phyloP scores from a whole-genome alignment of 257 asterid species.

The Solanum tarapatanum region DNA sequence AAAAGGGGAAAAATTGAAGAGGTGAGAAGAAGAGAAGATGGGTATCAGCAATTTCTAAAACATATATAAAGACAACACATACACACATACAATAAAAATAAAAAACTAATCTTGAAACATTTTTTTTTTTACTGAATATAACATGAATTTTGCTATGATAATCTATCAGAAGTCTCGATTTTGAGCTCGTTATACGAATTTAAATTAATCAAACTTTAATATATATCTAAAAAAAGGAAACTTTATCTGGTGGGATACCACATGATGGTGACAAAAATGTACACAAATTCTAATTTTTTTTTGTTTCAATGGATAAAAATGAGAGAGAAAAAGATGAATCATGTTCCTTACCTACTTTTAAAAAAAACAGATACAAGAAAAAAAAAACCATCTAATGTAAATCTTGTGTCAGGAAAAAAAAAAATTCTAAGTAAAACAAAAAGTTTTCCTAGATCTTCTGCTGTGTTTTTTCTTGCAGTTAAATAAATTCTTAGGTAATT shows the following conservation, averaged over 20 bases:
- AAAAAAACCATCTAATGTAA: neutral
- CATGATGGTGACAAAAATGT: slow-evolving; percentile 14
- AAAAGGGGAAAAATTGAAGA: slow-evolving; percentile 24
- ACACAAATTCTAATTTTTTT: neutral
- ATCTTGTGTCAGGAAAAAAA: neutral
- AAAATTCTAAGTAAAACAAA: neutral
- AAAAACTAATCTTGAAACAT: neutral
- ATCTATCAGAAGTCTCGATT: neutral
- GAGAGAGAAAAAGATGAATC: neutral
- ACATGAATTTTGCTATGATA: neutral
- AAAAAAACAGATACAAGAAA: neutral
- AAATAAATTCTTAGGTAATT: neutral
- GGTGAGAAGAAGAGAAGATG: slow-evolving; percentile 32
- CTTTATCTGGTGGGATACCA: neutral
- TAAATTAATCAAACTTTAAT: neutral
- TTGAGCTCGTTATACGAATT: neutral
- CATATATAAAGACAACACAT: slow-evolving; percentile 3
- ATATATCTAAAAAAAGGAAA: too few relatives aligned
- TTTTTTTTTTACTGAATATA: neutral
- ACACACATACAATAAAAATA: neutral
- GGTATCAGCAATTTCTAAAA: slow-evolving; percentile 23
- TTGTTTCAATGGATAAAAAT: neutral
- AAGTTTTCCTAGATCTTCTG: neutral
- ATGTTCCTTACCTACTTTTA: neutral
- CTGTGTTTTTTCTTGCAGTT: neutral